phyloP scores from a whole-genome alignment of 352 stramenopile genomes.

The Globisporangium cederbergense region DNA sequence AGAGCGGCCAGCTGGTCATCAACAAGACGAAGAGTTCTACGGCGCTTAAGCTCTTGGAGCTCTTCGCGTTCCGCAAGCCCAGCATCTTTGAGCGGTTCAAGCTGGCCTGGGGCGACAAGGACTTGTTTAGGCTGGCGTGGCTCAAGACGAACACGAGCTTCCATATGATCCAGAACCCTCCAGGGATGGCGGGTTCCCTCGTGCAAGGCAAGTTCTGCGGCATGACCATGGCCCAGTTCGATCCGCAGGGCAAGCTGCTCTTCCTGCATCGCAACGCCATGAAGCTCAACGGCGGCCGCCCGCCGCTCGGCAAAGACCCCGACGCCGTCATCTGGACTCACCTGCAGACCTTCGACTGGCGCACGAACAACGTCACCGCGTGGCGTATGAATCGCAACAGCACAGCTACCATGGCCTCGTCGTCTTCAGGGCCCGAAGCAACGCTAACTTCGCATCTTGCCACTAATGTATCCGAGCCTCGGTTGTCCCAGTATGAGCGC shows the following conservation, averaged over 20 bases:
- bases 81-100: conserved; percentile 34
- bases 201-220: conserved; percentile 43
- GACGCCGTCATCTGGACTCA: conserved; percentile 19
- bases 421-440: neutral
- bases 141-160: conserved; percentile 31
- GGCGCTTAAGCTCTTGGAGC: conserved; percentile 28
- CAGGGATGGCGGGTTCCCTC: conserved; percentile 32
- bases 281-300: conserved; percentile 28
- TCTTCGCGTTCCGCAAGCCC: conserved; percentile 42
- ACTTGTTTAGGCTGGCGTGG: conserved; percentile 33
- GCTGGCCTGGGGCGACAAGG: conserved; percentile 50
- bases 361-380: conserved; percentile 8
- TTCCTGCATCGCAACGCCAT: conserved; percentile 57
- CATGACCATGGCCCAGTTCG: conserved; percentile 47
- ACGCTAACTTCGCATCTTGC: neutral
- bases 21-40: conserved; percentile 32
- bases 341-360: conserved; percentile 17
- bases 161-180: conserved; percentile 46
- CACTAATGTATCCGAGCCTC: neutral
- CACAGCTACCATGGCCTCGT: neutral
- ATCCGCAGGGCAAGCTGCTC: conserved; percentile 26
- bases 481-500: conserved; percentile 3
- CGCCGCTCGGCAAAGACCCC: neutral
- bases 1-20: conserved; percentile 59
- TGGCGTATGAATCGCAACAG: neutral